phyloP scores from a whole-genome alignment of 2,329 filamentous ascomycete species.

The Penicillium frequentans region DNA sequence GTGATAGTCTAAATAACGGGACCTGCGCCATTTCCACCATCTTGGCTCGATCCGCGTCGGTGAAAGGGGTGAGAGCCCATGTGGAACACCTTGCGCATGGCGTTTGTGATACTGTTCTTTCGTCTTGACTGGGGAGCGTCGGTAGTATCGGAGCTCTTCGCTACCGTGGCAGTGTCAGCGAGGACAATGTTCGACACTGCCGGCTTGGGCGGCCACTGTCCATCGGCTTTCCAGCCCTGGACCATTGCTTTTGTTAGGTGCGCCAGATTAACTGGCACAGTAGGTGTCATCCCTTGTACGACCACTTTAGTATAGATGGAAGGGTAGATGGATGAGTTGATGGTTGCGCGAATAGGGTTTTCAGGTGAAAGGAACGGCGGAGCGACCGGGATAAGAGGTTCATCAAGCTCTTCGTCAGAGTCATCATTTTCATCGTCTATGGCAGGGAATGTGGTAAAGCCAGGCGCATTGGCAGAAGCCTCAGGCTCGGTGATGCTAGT shows the following conservation, averaged over 20 bases:
- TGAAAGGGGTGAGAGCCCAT: conserved; percentile 40
- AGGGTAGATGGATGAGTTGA: conserved; percentile 70
- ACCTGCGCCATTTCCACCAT: conserved; percentile 2
- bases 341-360: conserved; percentile 75
- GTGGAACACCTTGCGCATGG: conserved; percentile 43
- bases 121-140: conserved; percentile 23
- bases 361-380: conserved; percentile 69
- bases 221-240: conserved; percentile 86
- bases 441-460: conserved; percentile 23
- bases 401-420: conserved; percentile 41
- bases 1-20: background rate
- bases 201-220: conserved; percentile 81
- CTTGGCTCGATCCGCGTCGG: conserved; percentile 27
- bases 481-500: conserved; percentile 27
- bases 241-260: conserved; percentile 82
- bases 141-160: conserved; percentile 11
- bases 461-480: conserved; percentile 42
- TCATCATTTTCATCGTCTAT: conserved; percentile 13
- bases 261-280: conserved; percentile 81
- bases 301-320: conserved; percentile 91
- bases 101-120: conserved; percentile 38
- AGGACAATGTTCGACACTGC: conserved; percentile 35
- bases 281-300: conserved; percentile 73
- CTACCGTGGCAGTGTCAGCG: conserved; percentile 28
- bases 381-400: conserved; percentile 70